phyloP scores from a whole-genome alignment of 495 filamentous ascomycete species.

The Tuber microsphaerosporum region DNA sequence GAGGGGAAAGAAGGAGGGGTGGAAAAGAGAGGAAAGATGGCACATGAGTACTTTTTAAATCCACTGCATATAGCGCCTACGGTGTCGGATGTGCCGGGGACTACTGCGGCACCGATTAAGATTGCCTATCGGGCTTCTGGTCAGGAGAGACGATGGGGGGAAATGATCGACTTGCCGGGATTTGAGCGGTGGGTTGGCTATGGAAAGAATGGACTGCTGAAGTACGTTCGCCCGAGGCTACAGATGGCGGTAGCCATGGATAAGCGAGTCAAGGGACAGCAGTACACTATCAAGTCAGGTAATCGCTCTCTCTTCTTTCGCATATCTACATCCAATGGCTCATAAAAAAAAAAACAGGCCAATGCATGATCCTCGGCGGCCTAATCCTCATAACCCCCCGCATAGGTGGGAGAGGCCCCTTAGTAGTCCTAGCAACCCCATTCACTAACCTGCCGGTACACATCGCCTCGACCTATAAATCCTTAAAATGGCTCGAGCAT shows the following conservation, averaged over 20 bases:
- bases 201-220: constrained; percentile 52
- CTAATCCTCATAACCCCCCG: constrained; percentile 80
- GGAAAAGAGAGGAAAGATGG: constrained; percentile 29
- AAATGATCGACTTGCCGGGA: constrained; percentile 91
- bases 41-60: neutral
- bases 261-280: constrained; percentile 58
- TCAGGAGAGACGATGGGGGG: constrained; percentile 64
- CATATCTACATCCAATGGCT: neutral
- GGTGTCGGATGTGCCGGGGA: constrained; percentile 80
- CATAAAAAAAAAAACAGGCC: constrained; percentile 44
- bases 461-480: constrained; percentile 69
- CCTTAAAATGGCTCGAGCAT: constrained; percentile 46
- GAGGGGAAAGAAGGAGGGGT: constrained; percentile 24
- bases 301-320: constrained; percentile 2
- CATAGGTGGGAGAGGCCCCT: constrained; percentile 54
- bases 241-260: constrained; percentile 68
- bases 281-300: constrained; percentile 59
- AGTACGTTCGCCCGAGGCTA: constrained; percentile 58
- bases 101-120: constrained; percentile 87
- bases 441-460: constrained; percentile 72
- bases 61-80: constrained; percentile 51
- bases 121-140: constrained; percentile 56
- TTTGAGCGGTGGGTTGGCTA: constrained; percentile 54
- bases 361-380: constrained; percentile 79
- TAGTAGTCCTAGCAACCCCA: constrained; percentile 54